phyloP scores from a whole-genome alignment of 148 eudicot genomes.

The Amaranthus hypochondriacus region DNA sequence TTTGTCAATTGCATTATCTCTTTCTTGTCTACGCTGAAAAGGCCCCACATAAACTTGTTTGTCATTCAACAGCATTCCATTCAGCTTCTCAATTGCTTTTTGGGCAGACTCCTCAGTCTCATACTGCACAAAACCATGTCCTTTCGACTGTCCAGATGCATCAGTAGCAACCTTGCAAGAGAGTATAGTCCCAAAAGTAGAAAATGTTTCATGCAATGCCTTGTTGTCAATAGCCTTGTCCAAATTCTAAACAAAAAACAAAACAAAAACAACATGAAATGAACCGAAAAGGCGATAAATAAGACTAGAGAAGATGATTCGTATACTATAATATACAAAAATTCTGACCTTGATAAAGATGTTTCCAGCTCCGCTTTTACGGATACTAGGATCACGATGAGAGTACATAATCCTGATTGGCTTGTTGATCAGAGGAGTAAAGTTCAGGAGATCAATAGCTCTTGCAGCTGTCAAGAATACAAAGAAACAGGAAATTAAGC shows the following conservation, averaged over 20 bases:
- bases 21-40: conserved; percentile 69
- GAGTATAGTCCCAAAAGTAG: conserved; percentile 65
- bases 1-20: conserved; percentile 59
- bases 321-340: neutral
- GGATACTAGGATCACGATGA: conserved; percentile 69
- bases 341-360: conserved; percentile 75
- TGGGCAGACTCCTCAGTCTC: conserved; percentile 76
- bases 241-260: conserved; percentile 55
- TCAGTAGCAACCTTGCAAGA: conserved; percentile 90
- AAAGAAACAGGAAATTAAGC: neutral
- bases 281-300: neutral
- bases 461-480: conserved; percentile 51
- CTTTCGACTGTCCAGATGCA: conserved; percentile 76
- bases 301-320: neutral
- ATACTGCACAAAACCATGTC: conserved; percentile 94
- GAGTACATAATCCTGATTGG: conserved; percentile 84
- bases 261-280: neutral
- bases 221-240: conserved; percentile 90
- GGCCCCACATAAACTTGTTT: conserved; percentile 90
- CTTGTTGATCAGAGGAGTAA: conserved; percentile 65
- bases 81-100: conserved; percentile 73
- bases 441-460: conserved; percentile 66
- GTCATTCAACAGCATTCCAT: conserved; percentile 82
- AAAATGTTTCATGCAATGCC: conserved; percentile 74
- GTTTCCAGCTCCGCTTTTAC: conserved; percentile 75